Evolutionary conservation across 129 eudicot species (phyloP), one percentile per base, ranked within the genome.

Genomic region (Gnaphalium uliginosum): DNA sequence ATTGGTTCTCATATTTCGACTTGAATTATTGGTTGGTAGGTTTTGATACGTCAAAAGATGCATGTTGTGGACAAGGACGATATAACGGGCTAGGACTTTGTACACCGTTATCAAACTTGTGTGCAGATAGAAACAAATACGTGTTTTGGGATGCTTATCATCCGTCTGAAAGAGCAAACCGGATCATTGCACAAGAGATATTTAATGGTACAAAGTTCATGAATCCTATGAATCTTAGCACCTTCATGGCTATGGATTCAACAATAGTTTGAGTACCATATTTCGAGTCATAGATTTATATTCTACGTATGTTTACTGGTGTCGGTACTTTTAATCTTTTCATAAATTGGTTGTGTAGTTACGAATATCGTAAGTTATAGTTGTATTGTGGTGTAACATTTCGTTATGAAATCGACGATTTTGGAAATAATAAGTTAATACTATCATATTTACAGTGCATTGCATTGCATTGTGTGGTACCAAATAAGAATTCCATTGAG

Each of bases 21-120:
- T 22, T 66, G 60, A 23, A n/a, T n/a, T n/a, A n/a, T 15, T 25
- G 7, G 4, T 39, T 75, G 53, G 78, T 69, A 89, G 96, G 96
- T 46, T 89, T 89, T 78, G 79, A 64, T 71, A 89, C 91, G 17
- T 84, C 91, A 50, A 85, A 84, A 80, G 74, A 73, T 25, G 96
- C 96, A 53, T 89, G 91, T 66, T 89, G 96, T 39, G 96, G 96
- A 60, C 96, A 89, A 81, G 96, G 96, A 11, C 96, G 86, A 17
- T 84, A 84, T 70, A 89, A 89, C 9, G 96, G 96, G 50, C 13
- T 86, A n/a, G 96, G 96, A 39, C 87, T 89, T 5, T 89, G 96
- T 86, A 89, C 91, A 0, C 66, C 77, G 0, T n/a, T 84, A 0
- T 89, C 96, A 14, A 86, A 78, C 30, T 51, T 89, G 54, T 89